A percentile compares a stretch with the other conserved stretches of the same genome.
Conservation (phyloP, 257 asterid species). For the Catharanthus roseus region DNA sequence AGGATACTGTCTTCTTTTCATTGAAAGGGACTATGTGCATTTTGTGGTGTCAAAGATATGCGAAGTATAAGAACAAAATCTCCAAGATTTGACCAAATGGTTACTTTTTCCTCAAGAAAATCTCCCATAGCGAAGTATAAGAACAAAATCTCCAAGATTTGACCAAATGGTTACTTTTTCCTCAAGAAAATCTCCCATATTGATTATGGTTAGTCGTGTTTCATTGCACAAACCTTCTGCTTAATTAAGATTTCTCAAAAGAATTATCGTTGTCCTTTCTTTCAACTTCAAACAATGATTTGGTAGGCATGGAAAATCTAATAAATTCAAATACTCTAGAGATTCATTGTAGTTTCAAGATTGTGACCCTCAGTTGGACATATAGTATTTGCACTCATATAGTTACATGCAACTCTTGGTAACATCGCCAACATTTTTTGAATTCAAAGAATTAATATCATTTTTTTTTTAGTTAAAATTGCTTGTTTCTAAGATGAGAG, state of each 20-base stretch:
- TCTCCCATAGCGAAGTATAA: too few species aligned
- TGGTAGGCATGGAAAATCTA: not conserved
- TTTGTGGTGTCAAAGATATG: too few species aligned
- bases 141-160: too few species aligned
- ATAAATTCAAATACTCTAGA: not conserved
- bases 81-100: too few species aligned
- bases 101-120: too few species aligned
- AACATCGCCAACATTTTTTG: not conserved
- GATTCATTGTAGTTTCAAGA: too few species aligned
- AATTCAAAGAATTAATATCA: not conserved
- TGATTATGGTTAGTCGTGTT: too few species aligned
- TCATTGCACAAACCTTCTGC: not conserved
- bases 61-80: too few species aligned
- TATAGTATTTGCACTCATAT: too few species aligned
- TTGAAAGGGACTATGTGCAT: not conserved
- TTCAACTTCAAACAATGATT: not conserved
- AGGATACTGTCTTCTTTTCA: not conserved
- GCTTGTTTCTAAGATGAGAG: not conserved
- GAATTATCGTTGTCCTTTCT: not conserved
- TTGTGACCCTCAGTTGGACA: not conserved
- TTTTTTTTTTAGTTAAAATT: too few species aligned
- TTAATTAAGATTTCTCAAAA: not conserved
- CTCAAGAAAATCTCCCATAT: too few species aligned
- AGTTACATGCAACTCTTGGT: not conserved
- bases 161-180: too few species aligned